A percentile compares a stretch with the other conserved stretches of the same genome.
phyloP scores from a whole-genome alignment of 108 stramenopile genomes.

The Nannochloropsis gaditana region DNA sequence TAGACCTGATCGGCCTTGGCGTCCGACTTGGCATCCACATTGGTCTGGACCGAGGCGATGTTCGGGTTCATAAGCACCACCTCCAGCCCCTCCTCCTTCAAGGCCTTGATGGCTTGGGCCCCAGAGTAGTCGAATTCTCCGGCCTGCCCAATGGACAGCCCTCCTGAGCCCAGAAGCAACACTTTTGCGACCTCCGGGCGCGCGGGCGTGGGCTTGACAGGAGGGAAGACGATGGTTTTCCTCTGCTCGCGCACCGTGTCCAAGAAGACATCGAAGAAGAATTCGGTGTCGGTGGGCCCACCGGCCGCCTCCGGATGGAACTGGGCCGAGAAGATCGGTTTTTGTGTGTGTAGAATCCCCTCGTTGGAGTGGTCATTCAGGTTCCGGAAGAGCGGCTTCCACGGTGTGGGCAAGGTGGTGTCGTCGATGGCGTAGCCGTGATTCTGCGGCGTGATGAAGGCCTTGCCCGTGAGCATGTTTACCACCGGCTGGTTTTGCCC shows the following conservation, averaged over 20 bases:
- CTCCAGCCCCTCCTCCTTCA: conserved; percentile 96
- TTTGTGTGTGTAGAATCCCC: conserved; percentile 83
- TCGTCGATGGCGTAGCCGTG: conserved; percentile 74
- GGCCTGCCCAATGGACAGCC: conserved; percentile 96
- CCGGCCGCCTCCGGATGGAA: conserved; percentile 96
- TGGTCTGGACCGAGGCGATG: conserved; percentile 98
- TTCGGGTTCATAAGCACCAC: conserved; percentile 99
- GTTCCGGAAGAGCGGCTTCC: conserved; percentile 89
- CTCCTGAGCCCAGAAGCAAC: conserved; percentile 92
- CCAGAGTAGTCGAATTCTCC: conserved; percentile 99
- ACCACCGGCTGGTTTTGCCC: conserved; percentile 96
- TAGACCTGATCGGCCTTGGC: conserved; percentile 87
- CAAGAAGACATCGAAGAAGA: conserved; percentile 95
- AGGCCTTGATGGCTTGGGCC: conserved; percentile 80
- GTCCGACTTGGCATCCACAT: conserved; percentile 67
- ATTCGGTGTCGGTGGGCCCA: conserved; percentile 94
- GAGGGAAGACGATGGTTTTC: conserved; percentile 40
- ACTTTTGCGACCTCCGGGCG: conserved; percentile 72
- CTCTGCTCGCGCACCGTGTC: conserved; percentile 41
- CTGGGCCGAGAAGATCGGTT: conserved; percentile 96
- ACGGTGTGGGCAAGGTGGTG: conserved; percentile 69
- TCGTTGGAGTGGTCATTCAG: conserved; percentile 96
- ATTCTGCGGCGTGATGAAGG: conserved; percentile 98
- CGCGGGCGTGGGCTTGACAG: conserved; percentile 24
- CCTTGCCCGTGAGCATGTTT: conserved; percentile 83